Conservation (phyloP, 352 stramenopile species). For the Globisporangium perplexum region DNA sequence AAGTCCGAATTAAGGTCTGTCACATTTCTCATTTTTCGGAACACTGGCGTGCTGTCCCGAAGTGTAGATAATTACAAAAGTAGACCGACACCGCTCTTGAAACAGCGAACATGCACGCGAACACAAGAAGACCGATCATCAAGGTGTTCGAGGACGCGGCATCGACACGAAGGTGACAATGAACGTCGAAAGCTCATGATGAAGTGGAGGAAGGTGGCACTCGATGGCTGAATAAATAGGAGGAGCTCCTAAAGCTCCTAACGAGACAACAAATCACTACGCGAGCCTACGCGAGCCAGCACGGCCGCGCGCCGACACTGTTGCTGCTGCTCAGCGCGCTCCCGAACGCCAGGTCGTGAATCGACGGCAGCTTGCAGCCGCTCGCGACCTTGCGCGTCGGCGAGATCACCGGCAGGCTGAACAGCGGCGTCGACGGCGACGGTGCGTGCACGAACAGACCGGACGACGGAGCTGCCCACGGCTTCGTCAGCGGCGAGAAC, state of each 20-base stretch:
- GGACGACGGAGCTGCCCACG: constrained; percentile 10
- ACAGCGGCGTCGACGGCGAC: constrained; percentile 8
- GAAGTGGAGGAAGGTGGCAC: neutral
- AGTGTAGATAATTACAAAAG: too few relatives aligned
- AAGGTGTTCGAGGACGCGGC: too few relatives aligned
- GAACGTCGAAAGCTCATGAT: too few relatives aligned
- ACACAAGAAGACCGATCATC: too few relatives aligned
- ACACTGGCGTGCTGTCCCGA: too few relatives aligned
- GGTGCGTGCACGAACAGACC: constrained; percentile 12
- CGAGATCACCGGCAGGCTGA: constrained; percentile 34
- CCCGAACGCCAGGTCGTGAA: constrained; percentile 40
- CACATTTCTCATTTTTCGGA: too few relatives aligned
- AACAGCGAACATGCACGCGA: too few relatives aligned
- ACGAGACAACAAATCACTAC: neutral
- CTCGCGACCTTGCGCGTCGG: constrained; percentile 29
- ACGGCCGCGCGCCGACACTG: constrained; percentile 5
- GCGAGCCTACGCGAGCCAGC: constrained; percentile 30
- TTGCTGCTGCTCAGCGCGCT: constrained; percentile 14
- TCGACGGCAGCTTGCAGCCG: constrained; percentile 50
- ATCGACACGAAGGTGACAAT: too few relatives aligned
- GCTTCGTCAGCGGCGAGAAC: neutral
- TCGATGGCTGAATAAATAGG: constrained; percentile 53
- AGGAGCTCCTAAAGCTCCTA: neutral
- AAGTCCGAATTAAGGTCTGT: too few relatives aligned
- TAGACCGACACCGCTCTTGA: too few relatives aligned